phyloP scores from a whole-genome alignment of 2,329 filamentous ascomycete genomes.

The Neocatenulostroma microsporum region DNA sequence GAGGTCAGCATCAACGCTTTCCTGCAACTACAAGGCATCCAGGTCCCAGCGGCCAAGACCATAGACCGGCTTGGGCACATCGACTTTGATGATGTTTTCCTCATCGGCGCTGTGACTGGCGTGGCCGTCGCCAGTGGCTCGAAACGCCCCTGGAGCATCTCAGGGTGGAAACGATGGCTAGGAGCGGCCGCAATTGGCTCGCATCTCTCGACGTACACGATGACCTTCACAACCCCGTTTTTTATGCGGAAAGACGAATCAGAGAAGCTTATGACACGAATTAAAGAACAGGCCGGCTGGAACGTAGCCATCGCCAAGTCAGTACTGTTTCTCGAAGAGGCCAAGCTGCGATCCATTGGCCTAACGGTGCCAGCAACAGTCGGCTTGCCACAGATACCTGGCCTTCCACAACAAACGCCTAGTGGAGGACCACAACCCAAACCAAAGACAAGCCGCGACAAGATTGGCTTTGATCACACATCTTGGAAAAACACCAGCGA shows the following conservation, averaged over 20 bases:
- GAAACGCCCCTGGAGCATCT: not conserved
- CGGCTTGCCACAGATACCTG: too few relatives aligned
- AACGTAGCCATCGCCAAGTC: not conserved
- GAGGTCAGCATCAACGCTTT: not conserved
- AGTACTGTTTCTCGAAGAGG: too few relatives aligned
- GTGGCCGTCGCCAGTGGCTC: not conserved
- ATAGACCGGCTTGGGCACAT: not conserved
- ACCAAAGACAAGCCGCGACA: too few relatives aligned
- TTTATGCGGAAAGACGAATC: not conserved
- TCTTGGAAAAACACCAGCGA: too few relatives aligned
- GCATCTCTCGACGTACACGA: too few relatives aligned
- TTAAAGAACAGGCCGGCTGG: not conserved
- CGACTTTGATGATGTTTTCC: not conserved
- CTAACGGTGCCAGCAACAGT: too few relatives aligned
- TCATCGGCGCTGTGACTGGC: not conserved
- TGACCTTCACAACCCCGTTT: not conserved
- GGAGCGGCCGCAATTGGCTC: conserved; percentile 1
- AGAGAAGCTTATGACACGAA: not conserved
- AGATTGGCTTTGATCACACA: too few relatives aligned
- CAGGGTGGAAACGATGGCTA: not conserved
- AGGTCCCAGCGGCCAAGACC: not conserved
- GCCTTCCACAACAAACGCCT: too few relatives aligned
- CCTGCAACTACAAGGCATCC: not conserved
- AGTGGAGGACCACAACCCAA: too few relatives aligned
- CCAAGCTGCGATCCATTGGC: too few relatives aligned